Evolutionary conservation across 2,329 filamentous ascomycete species (phyloP).

Genomic region (Geoglossum cookeanum): DNA sequence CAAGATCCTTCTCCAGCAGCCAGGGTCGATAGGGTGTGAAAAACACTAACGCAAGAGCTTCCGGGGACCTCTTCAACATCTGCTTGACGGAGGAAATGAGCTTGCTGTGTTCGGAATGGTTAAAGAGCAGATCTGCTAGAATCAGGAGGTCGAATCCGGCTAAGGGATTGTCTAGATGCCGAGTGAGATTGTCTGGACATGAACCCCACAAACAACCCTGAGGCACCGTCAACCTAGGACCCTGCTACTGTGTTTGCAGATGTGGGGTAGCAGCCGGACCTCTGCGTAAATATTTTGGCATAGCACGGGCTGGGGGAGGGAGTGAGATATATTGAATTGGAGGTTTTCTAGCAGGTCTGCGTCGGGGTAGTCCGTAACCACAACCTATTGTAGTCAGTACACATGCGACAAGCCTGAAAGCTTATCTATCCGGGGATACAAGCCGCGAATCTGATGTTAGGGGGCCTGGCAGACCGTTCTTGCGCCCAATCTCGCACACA

Average conservation of each 20-base stretch:
- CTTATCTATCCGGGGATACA: neutral
- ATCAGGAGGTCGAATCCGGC: conserved; percentile 59
- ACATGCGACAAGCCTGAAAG: neutral
- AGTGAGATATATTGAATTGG: conserved; percentile 50
- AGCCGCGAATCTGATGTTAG: neutral
- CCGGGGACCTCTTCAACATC: conserved; percentile 37
- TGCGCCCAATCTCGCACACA: conserved; percentile 56
- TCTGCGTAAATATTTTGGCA: conserved; percentile 20
- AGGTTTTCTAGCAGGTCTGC: conserved; percentile 65
- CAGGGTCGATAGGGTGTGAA: conserved; percentile 91
- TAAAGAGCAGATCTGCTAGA: conserved; percentile 77
- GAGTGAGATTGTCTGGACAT: conserved; percentile 37
- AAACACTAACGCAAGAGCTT: conserved; percentile 60
- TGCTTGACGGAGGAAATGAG: conserved; percentile 51
- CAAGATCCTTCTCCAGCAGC: conserved; percentile 67
- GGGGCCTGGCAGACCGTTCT: conserved; percentile 21
- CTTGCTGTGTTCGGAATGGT: conserved; percentile 69
- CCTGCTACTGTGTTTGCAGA: conserved; percentile 20
- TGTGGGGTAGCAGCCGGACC: conserved; percentile 10
- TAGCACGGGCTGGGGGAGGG: conserved; percentile 23
- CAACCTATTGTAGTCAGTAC: conserved; percentile 24
- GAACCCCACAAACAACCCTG: conserved; percentile 73
- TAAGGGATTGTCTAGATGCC: conserved; percentile 28
- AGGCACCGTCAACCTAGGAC: neutral
- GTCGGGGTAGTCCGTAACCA: conserved; percentile 83